Conservation (phyloP, 2,329 filamentous ascomycete genomes). For the Phoma sp. region DNA sequence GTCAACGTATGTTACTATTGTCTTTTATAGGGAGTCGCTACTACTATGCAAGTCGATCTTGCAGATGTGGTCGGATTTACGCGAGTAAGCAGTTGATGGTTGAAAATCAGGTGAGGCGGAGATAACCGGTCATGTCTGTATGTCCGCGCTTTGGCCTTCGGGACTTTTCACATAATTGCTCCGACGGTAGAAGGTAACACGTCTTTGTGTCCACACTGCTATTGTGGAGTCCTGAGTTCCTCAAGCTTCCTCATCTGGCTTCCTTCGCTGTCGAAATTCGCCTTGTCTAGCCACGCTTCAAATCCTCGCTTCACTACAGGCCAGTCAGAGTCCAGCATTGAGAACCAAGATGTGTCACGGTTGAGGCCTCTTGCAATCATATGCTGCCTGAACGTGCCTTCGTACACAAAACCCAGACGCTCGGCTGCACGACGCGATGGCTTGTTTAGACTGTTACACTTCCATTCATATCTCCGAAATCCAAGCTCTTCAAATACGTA, state of each 20-base stretch:
- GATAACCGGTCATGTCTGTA: not conserved
- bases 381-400: conserved; percentile 69
- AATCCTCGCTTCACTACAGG: conserved; percentile 55
- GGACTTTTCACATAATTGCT: not conserved
- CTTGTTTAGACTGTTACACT: conserved; percentile 65
- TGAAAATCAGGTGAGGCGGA: not conserved
- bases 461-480: conserved; percentile 69
- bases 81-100: too few relatives aligned
- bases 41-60: too few relatives aligned
- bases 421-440: conserved; percentile 62
- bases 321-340: conserved; percentile 68
- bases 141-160: too few relatives aligned
- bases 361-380: conserved; percentile 65
- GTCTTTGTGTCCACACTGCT: too few relatives aligned
- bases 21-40: too few relatives aligned
- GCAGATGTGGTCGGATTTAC: too few relatives aligned
- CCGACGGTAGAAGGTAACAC: not conserved
- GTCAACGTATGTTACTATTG: too few relatives aligned
- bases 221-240: conserved; percentile 44
- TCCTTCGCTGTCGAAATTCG: conserved; percentile 65
- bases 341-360: conserved; percentile 68
- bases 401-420: conserved; percentile 65
- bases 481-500: conserved; percentile 62
- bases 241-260: conserved; percentile 59
- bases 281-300: conserved; percentile 61